Evolutionary conservation across 1,284 basidiomycete genomes (phyloP).

Genomic region (Microbotryum saponariae): DNA sequence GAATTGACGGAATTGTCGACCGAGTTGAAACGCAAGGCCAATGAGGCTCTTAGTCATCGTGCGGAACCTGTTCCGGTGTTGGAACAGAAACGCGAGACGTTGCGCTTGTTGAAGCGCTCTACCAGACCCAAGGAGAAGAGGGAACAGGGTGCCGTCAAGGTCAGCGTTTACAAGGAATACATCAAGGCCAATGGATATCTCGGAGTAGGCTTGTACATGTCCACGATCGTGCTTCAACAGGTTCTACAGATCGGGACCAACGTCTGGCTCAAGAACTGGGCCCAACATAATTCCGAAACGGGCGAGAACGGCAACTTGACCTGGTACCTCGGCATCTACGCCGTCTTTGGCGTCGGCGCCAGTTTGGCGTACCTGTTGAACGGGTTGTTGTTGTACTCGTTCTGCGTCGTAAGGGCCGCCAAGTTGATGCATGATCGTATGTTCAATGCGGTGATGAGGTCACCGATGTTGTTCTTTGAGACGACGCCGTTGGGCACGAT

Average conservation of each 20-base stretch:
- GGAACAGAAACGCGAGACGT: conserved; percentile 27
- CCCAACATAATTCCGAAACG: conserved; percentile 59
- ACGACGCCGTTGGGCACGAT: conserved; percentile 37
- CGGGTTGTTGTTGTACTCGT: conserved; percentile 58
- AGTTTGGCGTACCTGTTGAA: conserved; percentile 26
- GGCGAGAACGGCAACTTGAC: conserved; percentile 50
- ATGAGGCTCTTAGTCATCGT: conserved; percentile 16
- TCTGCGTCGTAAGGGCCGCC: conserved; percentile 68
- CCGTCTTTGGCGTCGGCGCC: conserved; percentile 20
- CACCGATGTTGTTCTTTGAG: conserved; percentile 77
- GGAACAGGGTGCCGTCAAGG: conserved; percentile 75
- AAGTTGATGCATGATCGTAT: conserved; percentile 61
- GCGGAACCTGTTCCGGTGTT: conserved; percentile 26
- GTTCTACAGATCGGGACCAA: conserved; percentile 50
- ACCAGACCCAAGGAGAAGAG: conserved; percentile 55
- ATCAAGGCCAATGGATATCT: conserved; percentile 66
- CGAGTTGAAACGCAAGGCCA: conserved; percentile 24
- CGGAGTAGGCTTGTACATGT: conserved; percentile 59
- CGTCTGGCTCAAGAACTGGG: conserved; percentile 68
- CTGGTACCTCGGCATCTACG: conserved; percentile 31
- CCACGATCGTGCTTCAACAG: conserved; percentile 50
- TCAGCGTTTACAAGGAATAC: conserved; percentile 67
- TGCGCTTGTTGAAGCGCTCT: conserved; percentile 36
- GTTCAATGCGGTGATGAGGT: conserved; percentile 61
- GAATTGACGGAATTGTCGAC: conserved; percentile 36